phyloP scores from a whole-genome alignment of 768 basidiomycete species.

The Russula abietina region DNA sequence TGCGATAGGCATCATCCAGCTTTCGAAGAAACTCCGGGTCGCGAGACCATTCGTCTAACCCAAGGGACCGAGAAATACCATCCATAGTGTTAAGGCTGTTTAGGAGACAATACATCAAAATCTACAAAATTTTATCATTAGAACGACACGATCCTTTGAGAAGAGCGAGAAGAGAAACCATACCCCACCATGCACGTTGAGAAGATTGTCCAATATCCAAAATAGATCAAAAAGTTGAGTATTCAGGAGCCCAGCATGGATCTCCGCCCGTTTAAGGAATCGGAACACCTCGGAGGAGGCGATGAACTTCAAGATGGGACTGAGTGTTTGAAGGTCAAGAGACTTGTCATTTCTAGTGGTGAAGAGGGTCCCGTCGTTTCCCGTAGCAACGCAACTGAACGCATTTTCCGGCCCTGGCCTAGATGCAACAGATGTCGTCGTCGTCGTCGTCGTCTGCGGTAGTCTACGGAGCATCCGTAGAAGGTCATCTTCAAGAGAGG shows the following conservation, averaged over 20 bases:
- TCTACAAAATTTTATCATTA: neutral
- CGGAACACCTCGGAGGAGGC: neutral
- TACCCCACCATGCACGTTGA: slow-evolving; percentile 19
- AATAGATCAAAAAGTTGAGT: slow-evolving; percentile 11
- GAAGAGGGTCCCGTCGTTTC: neutral
- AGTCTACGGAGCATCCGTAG: neutral
- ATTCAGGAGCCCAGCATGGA: neutral
- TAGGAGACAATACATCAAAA: slow-evolving; percentile 12
- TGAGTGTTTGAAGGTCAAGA: neutral
- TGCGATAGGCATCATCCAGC: slow-evolving; percentile 7
- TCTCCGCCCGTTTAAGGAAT: slow-evolving; percentile 9
- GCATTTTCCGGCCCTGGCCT: neutral
- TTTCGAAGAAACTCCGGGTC: neutral
- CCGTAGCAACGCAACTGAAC: neutral
- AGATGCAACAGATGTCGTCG: neutral
- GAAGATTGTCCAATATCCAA: slow-evolving; percentile 15
- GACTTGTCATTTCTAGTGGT: neutral
- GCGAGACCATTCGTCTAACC: neutral
- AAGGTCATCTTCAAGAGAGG: neutral
- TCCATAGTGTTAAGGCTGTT: neutral
- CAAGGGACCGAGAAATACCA: neutral
- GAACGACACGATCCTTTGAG: neutral
- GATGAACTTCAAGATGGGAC: slow-evolving; percentile 4
- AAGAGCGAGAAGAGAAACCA: neutral
- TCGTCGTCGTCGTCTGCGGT: neutral